A percentile compares a stretch with the other conserved stretches of the same genome.
phyloP scores from a whole-genome alignment of 2,329 filamentous ascomycete species.

The Raffaelea ambrosiae region DNA sequence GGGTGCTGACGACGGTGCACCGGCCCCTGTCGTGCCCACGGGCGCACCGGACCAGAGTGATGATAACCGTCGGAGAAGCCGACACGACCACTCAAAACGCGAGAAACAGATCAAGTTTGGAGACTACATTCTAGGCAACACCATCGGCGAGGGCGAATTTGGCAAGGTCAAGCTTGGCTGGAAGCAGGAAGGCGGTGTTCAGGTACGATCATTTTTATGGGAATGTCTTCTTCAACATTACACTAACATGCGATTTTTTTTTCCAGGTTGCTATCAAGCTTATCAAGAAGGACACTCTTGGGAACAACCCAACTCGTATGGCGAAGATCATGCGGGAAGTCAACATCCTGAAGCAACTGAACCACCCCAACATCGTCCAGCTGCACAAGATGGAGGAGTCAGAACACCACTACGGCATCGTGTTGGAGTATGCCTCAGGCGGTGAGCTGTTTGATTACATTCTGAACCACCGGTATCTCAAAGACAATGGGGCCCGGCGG shows the following conservation, averaged over 20 bases:
- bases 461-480: slow-evolving; percentile 90
- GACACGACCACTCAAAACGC: slow-evolving; percentile 50
- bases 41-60: slow-evolving; percentile 17
- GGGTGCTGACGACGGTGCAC: slow-evolving; percentile 35
- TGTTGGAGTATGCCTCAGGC: slow-evolving; percentile 94
- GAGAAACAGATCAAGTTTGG: slow-evolving; percentile 85
- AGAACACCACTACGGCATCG: slow-evolving; percentile 93
- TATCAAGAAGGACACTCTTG: slow-evolving; percentile 85
- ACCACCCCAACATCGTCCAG: slow-evolving; percentile 94
- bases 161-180: slow-evolving; percentile 98
- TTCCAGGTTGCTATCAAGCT: slow-evolving; percentile 91
- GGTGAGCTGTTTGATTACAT: slow-evolving; percentile 99
- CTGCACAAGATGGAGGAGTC: slow-evolving; percentile 99
- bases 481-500: slow-evolving; percentile 82
- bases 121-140: slow-evolving; percentile 92
- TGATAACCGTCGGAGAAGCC: slow-evolving; percentile 42
- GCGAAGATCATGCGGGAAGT: slow-evolving; percentile 98
- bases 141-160: slow-evolving; percentile 94
- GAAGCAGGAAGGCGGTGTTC: slow-evolving; percentile 89
- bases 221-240: neutral
- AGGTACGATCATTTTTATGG: slow-evolving; percentile 36
- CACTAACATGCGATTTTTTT: neutral
- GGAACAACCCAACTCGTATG: slow-evolving; percentile 77
- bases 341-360: slow-evolving; percentile 73
- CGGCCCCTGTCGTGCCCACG: slow-evolving; percentile 35